Conservation (phyloP, 768 basidiomycete species). For the Tephrocybe sp. region DNA sequence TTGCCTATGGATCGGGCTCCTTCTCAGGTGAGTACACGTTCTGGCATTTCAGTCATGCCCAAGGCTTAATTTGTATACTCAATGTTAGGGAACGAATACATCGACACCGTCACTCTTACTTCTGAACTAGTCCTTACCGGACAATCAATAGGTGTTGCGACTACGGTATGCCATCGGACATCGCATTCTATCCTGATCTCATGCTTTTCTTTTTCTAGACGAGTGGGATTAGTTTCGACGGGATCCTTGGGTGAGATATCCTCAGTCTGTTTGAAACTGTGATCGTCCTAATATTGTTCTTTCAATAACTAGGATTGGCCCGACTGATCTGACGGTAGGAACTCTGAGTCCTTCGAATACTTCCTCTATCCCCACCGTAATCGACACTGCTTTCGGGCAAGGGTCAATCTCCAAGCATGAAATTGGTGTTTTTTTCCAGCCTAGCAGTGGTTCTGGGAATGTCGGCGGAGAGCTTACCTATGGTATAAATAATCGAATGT, state of each 20-base stretch:
- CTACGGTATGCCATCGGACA: slow-evolving; percentile 50
- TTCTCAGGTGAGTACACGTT: slow-evolving; percentile 44
- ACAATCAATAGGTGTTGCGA: slow-evolving; percentile 70
- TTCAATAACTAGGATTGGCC: background rate
- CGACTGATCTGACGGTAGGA: background rate
- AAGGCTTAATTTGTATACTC: no score
- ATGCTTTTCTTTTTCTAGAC: background rate
- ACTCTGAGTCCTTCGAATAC: background rate
- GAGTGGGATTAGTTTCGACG: background rate
- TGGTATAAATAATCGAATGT: background rate
- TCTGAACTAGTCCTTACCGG: slow-evolving; percentile 43
- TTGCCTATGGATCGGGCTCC: slow-evolving; percentile 59
- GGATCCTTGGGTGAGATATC: background rate
- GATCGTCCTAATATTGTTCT: background rate
- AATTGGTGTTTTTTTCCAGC: slow-evolving; percentile 1
- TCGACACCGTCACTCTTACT: slow-evolving; percentile 55
- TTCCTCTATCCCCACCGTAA: background rate
- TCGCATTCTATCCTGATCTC: background rate
- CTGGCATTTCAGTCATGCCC: background rate
- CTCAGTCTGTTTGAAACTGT: background rate
- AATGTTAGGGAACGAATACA: slow-evolving; percentile 39
- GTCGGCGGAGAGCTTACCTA: background rate
- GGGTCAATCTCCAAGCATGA: background rate
- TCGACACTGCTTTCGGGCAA: background rate
- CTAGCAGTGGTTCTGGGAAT: background rate